Base-by-base conservation (phyloP, 2,329 filamentous ascomycete species). In the Emmonsiellopsis sp. region DNA sequence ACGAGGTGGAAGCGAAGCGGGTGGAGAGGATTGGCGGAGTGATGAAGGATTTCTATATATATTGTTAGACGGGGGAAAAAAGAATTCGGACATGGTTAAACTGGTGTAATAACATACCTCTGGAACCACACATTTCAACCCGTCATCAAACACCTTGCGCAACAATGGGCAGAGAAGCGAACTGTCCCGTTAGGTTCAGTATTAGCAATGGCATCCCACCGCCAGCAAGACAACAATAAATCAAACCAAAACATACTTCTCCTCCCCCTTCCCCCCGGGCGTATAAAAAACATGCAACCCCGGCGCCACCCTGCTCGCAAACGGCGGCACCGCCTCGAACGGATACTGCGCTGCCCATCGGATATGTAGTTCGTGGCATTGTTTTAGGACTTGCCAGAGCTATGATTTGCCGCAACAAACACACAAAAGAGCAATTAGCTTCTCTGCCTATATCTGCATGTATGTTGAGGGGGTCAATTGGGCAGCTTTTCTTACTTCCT, bases 241-340 rank as follows among this genome's bases (percentile, higher is more conserved):
- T 9, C 31, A 21, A 44, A 39, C 42, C 13, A 44, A 44, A 13
- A 66, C 69, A 52, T 61, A 74, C 70, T 67, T 62, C 27, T 61
- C 53, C 5, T 59, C 65, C 31, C 69, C 65, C 34, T 71, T 65
- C 5, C 68, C 67, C 17, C 56, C 45, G 0, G 86, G 86, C 0
- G 85, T 87, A 65, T 85, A 90, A 62, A 87, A 87, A 31, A 90
- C 74, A 73, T 96, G 90, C 21, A 97, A 73, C 2, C 92, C 92
- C 0, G 91, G 84, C 2, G 88, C 83, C 11, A 90, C 69, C 55
- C 87, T 81, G 50, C 89, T 89, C 43, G 81, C 74, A 62, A 93
- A 85, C 1, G 91, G 91, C 40, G 84, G 77, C 44, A 85, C 73
- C 1, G 79, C 74, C 40, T 79, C 72, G 65, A 84, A 85, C 1